Evolutionary conservation across 306 rosid genomes (phyloP), one percentile per base, ranked within the genome.

Genomic region (Bauhinia variegata): DNA sequence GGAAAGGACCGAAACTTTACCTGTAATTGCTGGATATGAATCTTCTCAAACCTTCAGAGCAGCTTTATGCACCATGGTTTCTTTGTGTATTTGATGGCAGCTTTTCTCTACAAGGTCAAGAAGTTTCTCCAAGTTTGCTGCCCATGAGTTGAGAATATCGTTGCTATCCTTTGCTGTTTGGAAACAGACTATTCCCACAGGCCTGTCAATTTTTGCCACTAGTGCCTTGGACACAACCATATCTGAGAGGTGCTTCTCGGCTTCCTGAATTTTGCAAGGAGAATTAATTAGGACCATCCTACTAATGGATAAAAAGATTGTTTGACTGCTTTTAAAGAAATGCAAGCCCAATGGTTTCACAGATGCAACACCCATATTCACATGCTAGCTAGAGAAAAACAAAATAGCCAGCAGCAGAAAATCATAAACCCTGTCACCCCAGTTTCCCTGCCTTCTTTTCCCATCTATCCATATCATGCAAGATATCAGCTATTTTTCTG

Each of bases 211-310:
- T 83, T 93, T 93, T 2, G 97, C 96, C 31, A 90, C 81, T 50
- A 93, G 60, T 2, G 97, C 97, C 85, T 93, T 93, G 17, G 99
- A 88, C 76, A 93, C 99, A 28, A 93, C 99, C 99, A 93, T 93
- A 11, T 90, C 99, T 8, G 99, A 93, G 36, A 93, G 92, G 80
- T 93, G 96, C 78, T 86, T 93, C 92, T 93, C 97, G 13, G 95
- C 95, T 63, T 93, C 99, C 99, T 93, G 78, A 56, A 65, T 50
- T 62, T 33, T 34, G 36, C 15, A 8, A 39, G 15, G 46, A 38
- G 17, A 50, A 63, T 61, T 31, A 43, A 61, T 53, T 15, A 72
- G 57, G 12, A 54, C 33, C 33, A 13, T 48, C 72, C 48, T 4
- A 51, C 51, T 23, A 17, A 17, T 54, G 18, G 37, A 9, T 33